phyloP scores from a whole-genome alignment of 345 rosid genomes.

The Conringia planisiliqua region DNA sequence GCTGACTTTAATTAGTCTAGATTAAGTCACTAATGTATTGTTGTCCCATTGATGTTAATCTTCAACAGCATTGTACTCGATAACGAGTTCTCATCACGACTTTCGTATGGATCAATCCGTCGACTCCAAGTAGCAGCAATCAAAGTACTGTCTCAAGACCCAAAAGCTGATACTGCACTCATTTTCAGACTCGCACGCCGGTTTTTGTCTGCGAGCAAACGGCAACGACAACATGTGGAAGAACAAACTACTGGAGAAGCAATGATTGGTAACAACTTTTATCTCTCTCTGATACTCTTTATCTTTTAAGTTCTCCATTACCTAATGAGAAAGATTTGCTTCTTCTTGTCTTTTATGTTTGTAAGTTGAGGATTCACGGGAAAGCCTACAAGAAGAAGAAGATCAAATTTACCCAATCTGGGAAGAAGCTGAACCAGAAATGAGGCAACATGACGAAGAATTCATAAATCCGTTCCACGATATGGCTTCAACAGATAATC shows the following conservation, averaged over 20 bases:
- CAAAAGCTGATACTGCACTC: conserved; percentile 56
- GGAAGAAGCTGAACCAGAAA: conserved; percentile 24
- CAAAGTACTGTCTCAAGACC: conserved; percentile 66
- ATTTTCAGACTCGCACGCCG: conserved; percentile 68
- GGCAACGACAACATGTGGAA: conserved; percentile 15
- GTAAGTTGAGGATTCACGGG: conserved; percentile 10
- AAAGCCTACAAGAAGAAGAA: conserved; percentile 6
- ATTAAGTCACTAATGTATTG: not conserved
- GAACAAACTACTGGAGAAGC: conserved; percentile 4
- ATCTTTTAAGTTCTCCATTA: not conserved
- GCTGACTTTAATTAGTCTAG: not conserved
- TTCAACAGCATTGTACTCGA: conserved; percentile 73
- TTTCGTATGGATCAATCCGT: conserved; percentile 81
- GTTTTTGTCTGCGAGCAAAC: conserved; percentile 49
- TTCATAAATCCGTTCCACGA: conserved; percentile 36
- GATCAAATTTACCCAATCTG: conserved; percentile 27
- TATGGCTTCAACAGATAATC: conserved; percentile 39
- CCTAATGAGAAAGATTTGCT: not conserved
- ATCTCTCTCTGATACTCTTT: not conserved
- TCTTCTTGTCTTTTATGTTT: not conserved
- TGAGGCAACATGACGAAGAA: conserved; percentile 17
- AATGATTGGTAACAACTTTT: conserved; percentile 25
- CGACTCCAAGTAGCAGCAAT: conserved; percentile 84
- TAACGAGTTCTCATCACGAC: conserved; percentile 88
- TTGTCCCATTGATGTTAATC: conserved; percentile 29